Conservation (phyloP, 768 basidiomycete genomes). For the Favolaschia claudopus region DNA sequence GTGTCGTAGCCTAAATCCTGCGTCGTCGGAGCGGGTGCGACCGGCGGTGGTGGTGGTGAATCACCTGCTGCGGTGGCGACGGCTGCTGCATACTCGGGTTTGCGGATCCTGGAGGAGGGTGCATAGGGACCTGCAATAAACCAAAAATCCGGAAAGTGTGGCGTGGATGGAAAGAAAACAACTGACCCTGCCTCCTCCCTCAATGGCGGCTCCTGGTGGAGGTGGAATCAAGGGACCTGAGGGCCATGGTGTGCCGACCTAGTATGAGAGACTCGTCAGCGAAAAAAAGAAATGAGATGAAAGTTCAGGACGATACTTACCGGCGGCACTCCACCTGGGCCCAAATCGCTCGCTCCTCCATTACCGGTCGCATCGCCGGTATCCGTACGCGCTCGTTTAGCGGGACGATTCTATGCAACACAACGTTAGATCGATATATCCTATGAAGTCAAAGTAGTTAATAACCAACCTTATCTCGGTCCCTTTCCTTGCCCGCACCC, state of each 20-base stretch:
- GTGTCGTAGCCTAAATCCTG: conserved; percentile 25
- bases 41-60: conserved; percentile 32
- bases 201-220: conserved; percentile 28
- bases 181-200: conserved; percentile 12
- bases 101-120: background rate
- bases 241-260: conserved; percentile 26
- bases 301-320: too few species aligned
- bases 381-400: conserved; percentile 47
- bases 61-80: conserved; percentile 16
- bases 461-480: too few species aligned
- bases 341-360: too few species aligned
- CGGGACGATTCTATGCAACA: conserved; percentile 35
- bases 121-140: background rate
- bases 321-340: conserved; percentile 30
- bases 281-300: too few species aligned
- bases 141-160: too few species aligned
- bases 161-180: background rate
- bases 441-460: too few species aligned
- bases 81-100: conserved; percentile 4
- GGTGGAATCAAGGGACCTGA: conserved; percentile 26
- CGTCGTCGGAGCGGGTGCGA: conserved; percentile 9
- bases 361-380: conserved; percentile 35
- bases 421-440: too few species aligned
- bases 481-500: conserved; percentile 14
- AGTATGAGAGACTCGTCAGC: too few species aligned